Evolutionary conservation across 2,329 filamentous ascomycete genomes (phyloP).

Genomic region (Dothiorella sarmentorum): DNA sequence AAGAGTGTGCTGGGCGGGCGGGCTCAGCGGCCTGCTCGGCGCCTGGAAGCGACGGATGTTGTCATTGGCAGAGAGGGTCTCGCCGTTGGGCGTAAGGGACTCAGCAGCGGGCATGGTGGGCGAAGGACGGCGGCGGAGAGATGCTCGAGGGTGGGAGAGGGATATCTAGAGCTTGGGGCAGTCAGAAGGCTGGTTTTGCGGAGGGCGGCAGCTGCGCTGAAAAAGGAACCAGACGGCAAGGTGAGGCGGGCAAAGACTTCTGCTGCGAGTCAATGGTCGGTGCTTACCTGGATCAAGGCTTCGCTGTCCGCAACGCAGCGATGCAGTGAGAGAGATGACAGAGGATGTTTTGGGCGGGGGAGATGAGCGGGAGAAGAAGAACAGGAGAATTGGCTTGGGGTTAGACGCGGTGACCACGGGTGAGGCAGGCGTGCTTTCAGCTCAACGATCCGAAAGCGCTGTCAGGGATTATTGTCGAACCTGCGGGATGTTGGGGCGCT

Average conservation of each 20-base stretch:
- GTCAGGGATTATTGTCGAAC: background rate
- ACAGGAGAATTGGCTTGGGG: conserved; percentile 7
- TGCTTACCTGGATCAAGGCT: background rate
- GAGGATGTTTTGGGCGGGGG: background rate
- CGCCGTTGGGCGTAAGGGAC: conserved; percentile 30
- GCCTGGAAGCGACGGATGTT: conserved; percentile 96
- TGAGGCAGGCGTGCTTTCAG: conserved; percentile 2
- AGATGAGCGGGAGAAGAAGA: background rate
- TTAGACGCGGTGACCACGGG: background rate
- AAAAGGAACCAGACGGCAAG: too few species aligned
- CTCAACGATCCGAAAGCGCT: background rate
- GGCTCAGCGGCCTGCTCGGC: conserved; percentile 87
- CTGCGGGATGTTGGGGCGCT: background rate
- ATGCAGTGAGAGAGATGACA: background rate
- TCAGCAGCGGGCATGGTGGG: conserved; percentile 45
- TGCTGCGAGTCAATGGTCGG: background rate
- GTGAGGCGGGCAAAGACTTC: background rate
- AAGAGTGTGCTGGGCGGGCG: conserved; percentile 80
- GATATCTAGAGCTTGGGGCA: background rate
- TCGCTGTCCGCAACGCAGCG: conserved; percentile 11
- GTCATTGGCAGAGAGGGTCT: conserved; percentile 76
- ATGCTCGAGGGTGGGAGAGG: background rate
- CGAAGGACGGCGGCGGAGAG: conserved; percentile 2
- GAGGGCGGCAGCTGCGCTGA: too few species aligned
- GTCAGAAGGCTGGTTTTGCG: background rate